Base-by-base conservation (phyloP, 805 yeast species). In the Hanseniaspora guilliermondii region DNA sequence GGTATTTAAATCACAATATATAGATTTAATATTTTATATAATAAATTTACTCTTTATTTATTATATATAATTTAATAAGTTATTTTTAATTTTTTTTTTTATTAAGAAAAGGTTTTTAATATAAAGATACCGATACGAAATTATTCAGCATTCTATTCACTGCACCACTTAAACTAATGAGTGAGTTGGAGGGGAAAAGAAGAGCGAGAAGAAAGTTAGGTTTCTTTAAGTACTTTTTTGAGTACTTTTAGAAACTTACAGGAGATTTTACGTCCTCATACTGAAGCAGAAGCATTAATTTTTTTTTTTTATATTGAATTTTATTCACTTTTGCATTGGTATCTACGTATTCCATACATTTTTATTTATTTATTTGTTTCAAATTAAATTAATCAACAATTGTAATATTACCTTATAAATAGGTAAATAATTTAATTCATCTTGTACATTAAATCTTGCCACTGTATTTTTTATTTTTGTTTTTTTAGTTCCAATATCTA, bases 161-260 rank as follows among this genome's bases (percentile, higher is more conserved):
- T 66, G 68, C 65, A 67, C 66, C 69, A 64, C 63, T 67, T 60
- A 30, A 21, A 48, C 53, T 48, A 48, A 61, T 65, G 64, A 68
- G 60, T 65, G 70, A 65, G 33, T 53, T 67, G 65, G 68, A 66
- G 70, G 70, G 70, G 70, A 66, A 66, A 66, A 65, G 68, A 64
- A 65, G 63, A 56, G 70, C 70, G 59, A 66, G 70, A 66, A 27
- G 35, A 58, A 63, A 42, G 53, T 41, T 56, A 45, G 41, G 42
- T 19, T 9, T 16, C 25, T 35, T 24, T 33, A 21, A 32, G 44
- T 30, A 32, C 36, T 53, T 50, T 55, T 47, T 41, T 54, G 56
- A 52, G 45, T 24, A 16, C 6, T 14, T 46, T 19, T 24, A 6
- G 35, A 33, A 17, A 21, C 53, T 46, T 27, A 25, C 40, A 53